These are phyloP conservation scores for Cercis canadensis DNA, from an alignment of 306 rosid species.

Conservation along the genomic window DNA sequence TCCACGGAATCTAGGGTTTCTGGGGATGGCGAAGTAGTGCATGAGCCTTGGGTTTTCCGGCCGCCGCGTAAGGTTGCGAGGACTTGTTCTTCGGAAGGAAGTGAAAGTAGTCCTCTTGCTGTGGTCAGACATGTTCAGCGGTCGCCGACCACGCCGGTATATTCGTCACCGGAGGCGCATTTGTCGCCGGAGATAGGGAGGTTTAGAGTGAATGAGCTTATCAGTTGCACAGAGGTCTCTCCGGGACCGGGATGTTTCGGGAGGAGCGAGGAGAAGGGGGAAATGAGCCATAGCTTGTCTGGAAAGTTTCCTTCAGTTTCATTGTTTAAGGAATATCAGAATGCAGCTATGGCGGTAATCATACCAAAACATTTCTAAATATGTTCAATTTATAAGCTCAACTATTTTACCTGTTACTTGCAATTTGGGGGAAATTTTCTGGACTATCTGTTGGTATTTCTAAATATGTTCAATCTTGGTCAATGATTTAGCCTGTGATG, in stretches of 20 bases:
- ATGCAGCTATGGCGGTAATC: constrained; percentile 92
- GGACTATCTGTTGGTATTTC: too few species aligned
- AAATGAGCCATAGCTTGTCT: constrained; percentile 54
- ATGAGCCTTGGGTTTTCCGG: constrained; percentile 69
- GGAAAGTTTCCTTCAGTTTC: too few species aligned
- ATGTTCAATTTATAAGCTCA: too few species aligned
- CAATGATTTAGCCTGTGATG: too few species aligned
- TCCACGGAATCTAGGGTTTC: constrained; percentile 38
- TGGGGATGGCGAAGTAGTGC: constrained; percentile 60
- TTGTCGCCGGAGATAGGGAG: constrained; percentile 64
- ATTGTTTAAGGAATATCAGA: constrained; percentile 82
- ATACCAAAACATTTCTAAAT: too few species aligned
- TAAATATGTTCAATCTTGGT: too few species aligned
- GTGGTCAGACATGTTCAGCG: constrained; percentile 56
- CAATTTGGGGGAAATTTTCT: too few species aligned
- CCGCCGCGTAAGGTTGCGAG: constrained; percentile 72
- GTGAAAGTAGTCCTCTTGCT: constrained; percentile 65
- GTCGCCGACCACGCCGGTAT: constrained; percentile 48
- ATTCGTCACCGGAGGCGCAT: constrained; percentile 57
- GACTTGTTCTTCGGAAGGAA: constrained; percentile 40
- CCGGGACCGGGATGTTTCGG: constrained; percentile 48
- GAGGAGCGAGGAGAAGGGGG: constrained; percentile 49
- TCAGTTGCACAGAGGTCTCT: constrained; percentile 49
- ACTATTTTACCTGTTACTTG: too few species aligned
- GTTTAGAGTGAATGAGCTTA: constrained; percentile 40